Base-by-base conservation (phyloP, 2,329 filamentous ascomycete genomes). In the Hyphodiscus sp. region DNA sequence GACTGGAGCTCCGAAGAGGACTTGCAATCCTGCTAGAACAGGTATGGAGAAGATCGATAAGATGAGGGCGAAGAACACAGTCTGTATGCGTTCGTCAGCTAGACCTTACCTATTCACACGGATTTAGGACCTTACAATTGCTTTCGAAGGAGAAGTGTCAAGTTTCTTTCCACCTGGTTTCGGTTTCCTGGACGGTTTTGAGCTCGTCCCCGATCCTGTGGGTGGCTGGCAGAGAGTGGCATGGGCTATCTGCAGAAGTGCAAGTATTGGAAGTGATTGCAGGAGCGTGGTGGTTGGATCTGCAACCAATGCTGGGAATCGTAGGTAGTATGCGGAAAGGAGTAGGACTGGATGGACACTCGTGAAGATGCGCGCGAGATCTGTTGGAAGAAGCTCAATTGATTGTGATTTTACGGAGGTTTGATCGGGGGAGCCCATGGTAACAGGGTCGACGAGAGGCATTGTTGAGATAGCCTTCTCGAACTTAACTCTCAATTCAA, bases 1-100 rank as follows among this genome's bases (percentile, higher is more conserved):
- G 50, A 95, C 76, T 0, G 94, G 94, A 8, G 92, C 94, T 66
- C 94, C 94, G 71, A 96, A 95, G 61, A 97, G 86, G 65, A 97
- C 77, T 68, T 85, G 76, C 20, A 85, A 63, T 26, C 69, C 60
- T 15, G 77, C 71, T 45, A 86, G 73, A 38, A 82, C 65, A 1
- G 83, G 82, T 0, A 80, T 75, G 5, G 55, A 80, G 46, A 71
- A 51, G 16, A 63, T 49, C 18, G 71, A 67, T 13, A 85, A 72
- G 45, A 82, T 69, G 30, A 92, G 79, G 8, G 87, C 85, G 53
- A 91, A 75, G 60, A 94, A 77, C 1, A 82, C 78, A 1, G 89
- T 84, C 78, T 96, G 66, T 42, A 47, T 41, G 16, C 2, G 53
- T 42, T 47, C 33, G 18, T 3, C 53, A 15, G 26, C 51, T 43